A percentile compares a stretch with the other conserved stretches of the same genome.
Conservation (phyloP, 805 yeast species). For the Nematodospora valgi region DNA sequence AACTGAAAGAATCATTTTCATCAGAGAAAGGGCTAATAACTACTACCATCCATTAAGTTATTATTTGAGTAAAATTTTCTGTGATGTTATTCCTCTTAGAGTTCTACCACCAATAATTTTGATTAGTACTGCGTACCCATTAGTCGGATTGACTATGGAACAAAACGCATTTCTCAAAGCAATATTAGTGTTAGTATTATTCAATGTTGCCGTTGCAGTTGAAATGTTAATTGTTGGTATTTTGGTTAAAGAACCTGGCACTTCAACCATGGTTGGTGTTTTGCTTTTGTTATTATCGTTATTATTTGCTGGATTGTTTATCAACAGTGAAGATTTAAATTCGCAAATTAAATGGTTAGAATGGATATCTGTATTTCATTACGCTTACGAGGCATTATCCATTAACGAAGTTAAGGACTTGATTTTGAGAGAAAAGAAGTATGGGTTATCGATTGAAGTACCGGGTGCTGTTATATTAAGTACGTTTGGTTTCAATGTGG, state of each 20-base stretch:
- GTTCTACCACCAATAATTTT: constrained; percentile 88
- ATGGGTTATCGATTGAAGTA: constrained; percentile 89
- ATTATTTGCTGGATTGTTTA: constrained; percentile 89
- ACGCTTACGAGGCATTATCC: constrained; percentile 88
- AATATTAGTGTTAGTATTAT: constrained; percentile 65
- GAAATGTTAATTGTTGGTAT: constrained; percentile 88
- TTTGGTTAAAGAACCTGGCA: constrained; percentile 81
- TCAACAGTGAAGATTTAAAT: constrained; percentile 64
- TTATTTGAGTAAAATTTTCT: constrained; percentile 76
- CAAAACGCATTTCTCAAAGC: constrained; percentile 72
- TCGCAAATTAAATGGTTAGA: constrained; percentile 68
- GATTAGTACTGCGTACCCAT: constrained; percentile 78
- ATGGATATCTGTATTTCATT: constrained; percentile 87
- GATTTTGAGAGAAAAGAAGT: constrained; percentile 81
- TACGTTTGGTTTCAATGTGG: constrained; percentile 89
- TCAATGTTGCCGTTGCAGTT: constrained; percentile 82
- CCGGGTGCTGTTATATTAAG: constrained; percentile 97
- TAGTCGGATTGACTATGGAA: constrained; percentile 82
- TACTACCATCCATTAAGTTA: constrained; percentile 88
- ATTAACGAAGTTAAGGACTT: constrained; percentile 91
- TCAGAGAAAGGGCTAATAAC: constrained; percentile 91
- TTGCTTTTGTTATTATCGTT: constrained; percentile 79
- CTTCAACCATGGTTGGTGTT: constrained; percentile 87
- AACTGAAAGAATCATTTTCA: constrained; percentile 80
- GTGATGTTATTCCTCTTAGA: constrained; percentile 91